These are phyloP conservation scores for Nemania diffusa DNA, from an alignment of 2,329 filamentous ascomycete genomes.

Conservation along the genomic window DNA sequence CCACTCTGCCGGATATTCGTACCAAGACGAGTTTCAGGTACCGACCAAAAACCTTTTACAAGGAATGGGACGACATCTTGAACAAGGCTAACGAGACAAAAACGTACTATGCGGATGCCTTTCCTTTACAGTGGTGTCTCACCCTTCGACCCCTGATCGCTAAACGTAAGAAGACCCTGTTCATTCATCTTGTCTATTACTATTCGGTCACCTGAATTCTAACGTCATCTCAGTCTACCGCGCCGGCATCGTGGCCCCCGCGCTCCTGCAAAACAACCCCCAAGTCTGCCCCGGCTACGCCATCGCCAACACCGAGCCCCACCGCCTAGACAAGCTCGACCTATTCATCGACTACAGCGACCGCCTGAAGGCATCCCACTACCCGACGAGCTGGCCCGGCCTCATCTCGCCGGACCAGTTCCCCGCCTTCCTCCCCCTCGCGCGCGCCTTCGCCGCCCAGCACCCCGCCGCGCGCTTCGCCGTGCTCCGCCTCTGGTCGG, in stretches of 20 bases:
- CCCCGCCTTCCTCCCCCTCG: conserved; percentile 49
- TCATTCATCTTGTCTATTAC: not conserved
- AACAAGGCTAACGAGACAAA: conserved; percentile 36
- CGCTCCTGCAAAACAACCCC: conserved; percentile 43
- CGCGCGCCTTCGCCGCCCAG: conserved; percentile 46
- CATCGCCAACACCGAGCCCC: conserved; percentile 52
- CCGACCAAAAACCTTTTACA: conserved; percentile 53
- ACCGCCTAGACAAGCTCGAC: conserved; percentile 50
- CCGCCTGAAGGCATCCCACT: conserved; percentile 37
- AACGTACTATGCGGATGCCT: conserved; percentile 40
- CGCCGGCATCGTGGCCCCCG: conserved; percentile 55
- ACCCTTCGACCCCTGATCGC: conserved; percentile 55
- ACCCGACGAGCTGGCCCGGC: conserved; percentile 47
- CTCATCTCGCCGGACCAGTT: conserved; percentile 46
- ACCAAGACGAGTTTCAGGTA: conserved; percentile 52
- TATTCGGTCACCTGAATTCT: not conserved
- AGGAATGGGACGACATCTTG: conserved; percentile 49
- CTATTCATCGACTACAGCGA: conserved; percentile 57
- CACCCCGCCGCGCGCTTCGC: conserved; percentile 52
- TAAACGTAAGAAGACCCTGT: conserved; percentile 39
- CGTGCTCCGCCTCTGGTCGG: conserved; percentile 58
- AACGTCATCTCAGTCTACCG: conserved; percentile 53
- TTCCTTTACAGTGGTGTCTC: conserved; percentile 55
- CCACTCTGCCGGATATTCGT: conserved; percentile 51
- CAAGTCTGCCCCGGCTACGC: conserved; percentile 51